Evolutionary conservation across 768 basidiomycete genomes (phyloP), one percentile per base, ranked within the genome.

Genomic region (Amanita subjunquillea): DNA sequence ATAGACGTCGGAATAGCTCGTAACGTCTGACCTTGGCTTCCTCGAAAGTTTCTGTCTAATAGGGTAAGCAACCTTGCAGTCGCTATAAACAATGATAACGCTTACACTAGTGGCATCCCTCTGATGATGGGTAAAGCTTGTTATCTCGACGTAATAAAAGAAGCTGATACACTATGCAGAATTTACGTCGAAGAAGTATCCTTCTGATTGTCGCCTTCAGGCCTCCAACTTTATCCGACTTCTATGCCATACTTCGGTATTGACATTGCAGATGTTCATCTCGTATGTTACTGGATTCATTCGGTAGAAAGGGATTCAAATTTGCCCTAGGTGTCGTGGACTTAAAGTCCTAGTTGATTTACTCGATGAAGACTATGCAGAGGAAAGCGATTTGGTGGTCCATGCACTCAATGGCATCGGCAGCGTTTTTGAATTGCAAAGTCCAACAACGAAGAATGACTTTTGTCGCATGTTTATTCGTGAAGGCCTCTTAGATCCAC

Each of bases 261-360:
- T 96, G 56, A 99, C 95, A 2, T 70, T 98, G 37, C 95, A 98
- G 63, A 98, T 97, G 95, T 97, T 98, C 70, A 96, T 98, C 56
- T 89, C 92, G 91, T 93, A 63, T 54, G 91, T 80, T 22, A n/a
- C 32, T 49, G 8, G 22, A 10, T 30, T 37, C 44, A 39, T 25
- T 2, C 7, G 12, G 38, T 43, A 27, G n/a, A 50, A 22, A 0
- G 27, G 30, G 42, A 8, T 15, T 5, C 32, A 55, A 37, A 15
- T 44, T 40, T 37, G 15, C 20, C 46, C 1, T 55, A 95, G 91
- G 15, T 99, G 95, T 63, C 93, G 95, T 20, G 96, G 96, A 4
- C 74, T 99, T 50, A 88, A 89, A 61, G 89, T 94, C 27, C 77
- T 99, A 0, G 95, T 98, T 3, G 93, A 98, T 59, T 84, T 98